Percentiles rank a stretch among this genome's conserved stretches.
Conservation (phyloP, 202 grass and related monocot species). For the Zizania palustris region DNA sequence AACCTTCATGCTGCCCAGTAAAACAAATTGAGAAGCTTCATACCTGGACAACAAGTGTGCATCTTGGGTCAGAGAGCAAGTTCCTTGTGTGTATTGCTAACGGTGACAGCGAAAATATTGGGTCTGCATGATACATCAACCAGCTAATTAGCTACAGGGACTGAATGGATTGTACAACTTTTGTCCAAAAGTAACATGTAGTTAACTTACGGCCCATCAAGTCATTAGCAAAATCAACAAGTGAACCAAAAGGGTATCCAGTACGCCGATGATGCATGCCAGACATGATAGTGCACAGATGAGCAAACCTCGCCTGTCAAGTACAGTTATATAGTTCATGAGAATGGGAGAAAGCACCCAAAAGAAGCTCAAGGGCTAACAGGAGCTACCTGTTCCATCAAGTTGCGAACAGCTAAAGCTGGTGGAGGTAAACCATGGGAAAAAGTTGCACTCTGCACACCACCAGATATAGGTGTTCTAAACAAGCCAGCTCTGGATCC, state of each 20-base stretch:
- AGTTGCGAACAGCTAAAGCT: constrained; percentile 77
- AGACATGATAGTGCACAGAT: constrained; percentile 77
- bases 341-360: background rate
- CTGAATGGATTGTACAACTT: background rate
- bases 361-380: background rate
- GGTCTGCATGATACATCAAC: constrained; percentile 51
- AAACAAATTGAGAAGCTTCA: constrained; percentile 8
- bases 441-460: constrained; percentile 74
- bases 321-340: constrained; percentile 4
- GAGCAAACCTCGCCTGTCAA: constrained; percentile 69
- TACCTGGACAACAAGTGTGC: constrained; percentile 82
- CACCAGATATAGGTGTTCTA: constrained; percentile 84
- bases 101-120: constrained; percentile 74
- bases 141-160: constrained; percentile 2
- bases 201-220: constrained; percentile 67
- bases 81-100: constrained; percentile 77
- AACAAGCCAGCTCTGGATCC: constrained; percentile 76
- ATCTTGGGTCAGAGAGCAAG: constrained; percentile 72
- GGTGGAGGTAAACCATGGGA: constrained; percentile 73
- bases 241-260: constrained; percentile 77
- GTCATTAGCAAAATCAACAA: constrained; percentile 69
- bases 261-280: constrained; percentile 69
- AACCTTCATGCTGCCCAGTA: constrained; percentile 11
- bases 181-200: constrained; percentile 29
- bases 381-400: constrained; percentile 70